A percentile compares a stretch with the other conserved stretches of the same genome.
These are phyloP conservation scores for Cytidiella melzeri DNA, from an alignment of 768 basidiomycete genomes.

Conservation along the genomic window DNA sequence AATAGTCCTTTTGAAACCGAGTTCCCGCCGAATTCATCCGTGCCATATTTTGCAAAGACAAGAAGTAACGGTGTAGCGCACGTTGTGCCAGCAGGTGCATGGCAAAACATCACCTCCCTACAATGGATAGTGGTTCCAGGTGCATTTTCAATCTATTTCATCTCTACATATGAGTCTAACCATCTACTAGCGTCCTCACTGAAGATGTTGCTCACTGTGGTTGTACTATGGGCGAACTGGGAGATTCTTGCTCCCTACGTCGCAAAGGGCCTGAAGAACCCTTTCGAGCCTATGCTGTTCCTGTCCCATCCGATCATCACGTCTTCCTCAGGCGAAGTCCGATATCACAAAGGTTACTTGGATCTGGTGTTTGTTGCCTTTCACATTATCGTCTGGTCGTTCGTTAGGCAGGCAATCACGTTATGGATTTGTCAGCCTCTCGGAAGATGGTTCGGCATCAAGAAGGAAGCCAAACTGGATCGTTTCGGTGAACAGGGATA, in stretches of 20 bases:
- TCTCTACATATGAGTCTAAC: neutral
- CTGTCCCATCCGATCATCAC: slow-evolving; percentile 58
- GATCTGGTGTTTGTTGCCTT: slow-evolving; percentile 80
- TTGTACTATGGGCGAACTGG: slow-evolving; percentile 64
- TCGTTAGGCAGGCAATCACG: slow-evolving; percentile 72
- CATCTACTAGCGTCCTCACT: slow-evolving; percentile 50
- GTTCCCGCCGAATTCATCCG: no score
- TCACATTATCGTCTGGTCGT: slow-evolving; percentile 84
- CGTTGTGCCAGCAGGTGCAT: slow-evolving; percentile 28
- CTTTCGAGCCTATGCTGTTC: slow-evolving; percentile 66
- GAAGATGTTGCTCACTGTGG: slow-evolving; percentile 55
- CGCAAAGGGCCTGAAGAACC: slow-evolving; percentile 51
- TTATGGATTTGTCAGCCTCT: slow-evolving; percentile 60
- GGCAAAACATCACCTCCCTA: slow-evolving; percentile 45
- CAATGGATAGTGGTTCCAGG: slow-evolving; percentile 77
- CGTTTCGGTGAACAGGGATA: slow-evolving; percentile 93
- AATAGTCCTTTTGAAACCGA: no score
- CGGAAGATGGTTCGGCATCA: slow-evolving; percentile 67
- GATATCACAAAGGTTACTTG: slow-evolving; percentile 65
- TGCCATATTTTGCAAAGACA: no score
- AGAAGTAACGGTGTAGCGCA: neutral
- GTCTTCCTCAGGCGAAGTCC: slow-evolving; percentile 46
- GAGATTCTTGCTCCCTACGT: slow-evolving; percentile 44
- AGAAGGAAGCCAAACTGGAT: slow-evolving; percentile 57
- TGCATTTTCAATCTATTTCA: slow-evolving; percentile 26